Base-by-base conservation (phyloP, 2,329 filamentous ascomycete species). In the Talaromyces sp. region DNA sequence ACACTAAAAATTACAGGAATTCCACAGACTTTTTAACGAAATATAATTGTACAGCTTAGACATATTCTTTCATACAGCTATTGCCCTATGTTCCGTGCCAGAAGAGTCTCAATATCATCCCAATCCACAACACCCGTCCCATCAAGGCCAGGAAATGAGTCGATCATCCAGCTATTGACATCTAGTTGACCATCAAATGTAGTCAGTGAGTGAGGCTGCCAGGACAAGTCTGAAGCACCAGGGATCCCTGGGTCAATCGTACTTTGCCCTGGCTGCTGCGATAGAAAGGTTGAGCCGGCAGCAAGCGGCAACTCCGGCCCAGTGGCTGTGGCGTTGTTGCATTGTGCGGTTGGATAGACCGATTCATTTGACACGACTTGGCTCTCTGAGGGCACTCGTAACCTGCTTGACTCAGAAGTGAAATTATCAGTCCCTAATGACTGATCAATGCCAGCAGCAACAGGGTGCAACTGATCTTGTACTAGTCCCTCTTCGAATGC, bases 401-500 rank as follows among this genome's bases (percentile, higher is more conserved):
- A 27, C 4, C 9, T 27, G 9, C 24, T 9, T 27, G 9, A 9
- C 41, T 43, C 41, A 29, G 35, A 33, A 36, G 33, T 17, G 35
- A 17, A 13, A n/a, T 33, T 32, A 32, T 39, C 20, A 19, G 32
- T 20, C 37, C 27, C 42, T 5, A 27, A 9, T 42, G 36, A 33
- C 24, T 40, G 32, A 45, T 39, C 37, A 20, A 32, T 32, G 20
- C 16, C 30, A 32, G 16, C n/a, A 33, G 19, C 48, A 45, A 24
- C 48, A 45, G 48, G 48, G 11, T 27, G 30, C 32, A 39, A 37
- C 13, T 33, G 44, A 45, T 45, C 40, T 33, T 51, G 48, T 35
- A 22, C 39, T 24, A 40, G 45, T 39, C 48, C 48, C 32, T 51
- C 48, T 40, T 51, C 50, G 20, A 52, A 52, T n/a, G 44, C 43